Conservation (phyloP, 2,329 filamentous ascomycete species). For the Neonectria ditissima region DNA sequence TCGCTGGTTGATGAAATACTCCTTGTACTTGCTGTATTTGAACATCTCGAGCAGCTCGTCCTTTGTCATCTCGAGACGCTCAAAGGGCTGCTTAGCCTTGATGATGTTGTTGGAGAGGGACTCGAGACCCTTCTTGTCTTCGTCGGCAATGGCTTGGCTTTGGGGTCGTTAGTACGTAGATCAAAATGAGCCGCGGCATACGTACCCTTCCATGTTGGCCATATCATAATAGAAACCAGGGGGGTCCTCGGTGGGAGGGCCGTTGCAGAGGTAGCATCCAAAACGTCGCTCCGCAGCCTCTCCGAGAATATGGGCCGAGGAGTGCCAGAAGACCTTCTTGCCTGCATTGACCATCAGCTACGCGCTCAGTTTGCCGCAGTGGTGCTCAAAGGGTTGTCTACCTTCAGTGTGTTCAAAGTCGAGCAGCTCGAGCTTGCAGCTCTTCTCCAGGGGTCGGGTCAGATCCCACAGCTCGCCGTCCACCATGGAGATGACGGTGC, state of each 20-base stretch:
- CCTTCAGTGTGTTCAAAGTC: slow-evolving; percentile 73
- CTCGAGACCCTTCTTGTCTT: slow-evolving; percentile 90
- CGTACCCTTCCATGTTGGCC: slow-evolving; percentile 66
- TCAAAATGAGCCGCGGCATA: neutral
- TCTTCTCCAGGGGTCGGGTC: slow-evolving; percentile 87
- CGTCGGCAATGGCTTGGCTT: slow-evolving; percentile 75
- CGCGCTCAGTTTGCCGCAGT: neutral
- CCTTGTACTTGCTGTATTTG: slow-evolving; percentile 97
- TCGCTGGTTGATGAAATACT: slow-evolving; percentile 84
- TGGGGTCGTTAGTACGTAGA: slow-evolving; percentile 55
- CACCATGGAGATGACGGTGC: slow-evolving; percentile 86
- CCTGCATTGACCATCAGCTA: slow-evolving; percentile 56
- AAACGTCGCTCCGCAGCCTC: slow-evolving; percentile 93
- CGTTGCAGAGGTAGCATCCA: slow-evolving; percentile 92
- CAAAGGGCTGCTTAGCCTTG: slow-evolving; percentile 97
- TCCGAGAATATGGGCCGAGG: slow-evolving; percentile 93
- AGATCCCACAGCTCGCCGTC: slow-evolving; percentile 93
- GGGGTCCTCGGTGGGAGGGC: slow-evolving; percentile 84
- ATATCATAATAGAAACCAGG: slow-evolving; percentile 97
- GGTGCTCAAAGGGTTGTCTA: slow-evolving; percentile 21
- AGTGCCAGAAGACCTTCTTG: slow-evolving; percentile 98
- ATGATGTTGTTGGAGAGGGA: slow-evolving; percentile 83
- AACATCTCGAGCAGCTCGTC: slow-evolving; percentile 95
- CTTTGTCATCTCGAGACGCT: slow-evolving; percentile 89
- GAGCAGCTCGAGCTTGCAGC: slow-evolving; percentile 85